Percentiles rank a stretch among this genome's conserved stretches.
Evolutionary conservation across 2,329 filamentous ascomycete genomes (phyloP).

Genomic region (Colletotrichum liaoningense): DNA sequence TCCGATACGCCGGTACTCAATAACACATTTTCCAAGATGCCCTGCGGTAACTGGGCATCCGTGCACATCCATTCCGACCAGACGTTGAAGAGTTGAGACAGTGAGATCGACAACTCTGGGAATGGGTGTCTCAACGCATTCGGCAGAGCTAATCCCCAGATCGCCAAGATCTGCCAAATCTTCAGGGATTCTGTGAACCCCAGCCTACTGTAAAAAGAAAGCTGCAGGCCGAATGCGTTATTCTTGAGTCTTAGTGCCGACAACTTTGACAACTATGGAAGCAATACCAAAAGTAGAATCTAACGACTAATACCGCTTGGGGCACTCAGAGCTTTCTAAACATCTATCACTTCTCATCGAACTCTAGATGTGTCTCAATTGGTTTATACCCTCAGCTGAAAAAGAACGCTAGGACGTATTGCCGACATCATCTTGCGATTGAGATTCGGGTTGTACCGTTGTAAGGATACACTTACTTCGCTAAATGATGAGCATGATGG

Average conservation of each 20-base stretch:
- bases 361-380: no score
- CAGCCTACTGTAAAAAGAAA: not conserved
- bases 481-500: no score
- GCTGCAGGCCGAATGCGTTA: not conserved
- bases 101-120: not conserved
- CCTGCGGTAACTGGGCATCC: not conserved
- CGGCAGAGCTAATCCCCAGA: not conserved
- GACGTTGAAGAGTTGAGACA: not conserved
- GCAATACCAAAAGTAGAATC: not conserved
- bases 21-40: not conserved
- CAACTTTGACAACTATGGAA: not conserved
- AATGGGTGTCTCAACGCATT: not conserved
- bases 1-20: not conserved
- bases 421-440: not conserved
- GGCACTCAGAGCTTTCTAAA: not conserved
- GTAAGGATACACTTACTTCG: no score
- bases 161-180: not conserved
- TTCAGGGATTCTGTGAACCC: not conserved
- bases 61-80: not conserved
- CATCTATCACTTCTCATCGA: not conserved
- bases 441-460: not conserved
- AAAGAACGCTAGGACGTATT: not conserved
- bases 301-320: not conserved
- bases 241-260: not conserved
- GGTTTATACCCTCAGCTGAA: not conserved